Base-by-base conservation (phyloP, 2,329 filamentous ascomycete genomes). In the Neonectria punicea region DNA sequence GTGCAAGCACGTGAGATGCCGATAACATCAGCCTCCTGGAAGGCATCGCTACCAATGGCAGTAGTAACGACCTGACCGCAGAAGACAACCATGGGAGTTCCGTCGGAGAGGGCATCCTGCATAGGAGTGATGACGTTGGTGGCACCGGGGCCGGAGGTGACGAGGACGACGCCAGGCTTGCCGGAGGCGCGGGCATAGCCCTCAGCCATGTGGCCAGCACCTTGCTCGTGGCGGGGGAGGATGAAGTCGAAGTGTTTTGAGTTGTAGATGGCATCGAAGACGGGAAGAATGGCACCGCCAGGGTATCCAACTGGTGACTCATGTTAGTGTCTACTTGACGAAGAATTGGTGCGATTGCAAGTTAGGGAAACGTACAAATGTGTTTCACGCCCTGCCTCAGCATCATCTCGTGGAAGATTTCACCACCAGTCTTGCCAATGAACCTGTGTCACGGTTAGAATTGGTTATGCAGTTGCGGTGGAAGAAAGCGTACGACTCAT, bases 351-450 rank as follows among this genome's bases (percentile, higher is more conserved):
- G 58, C 34, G 51, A 59, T 61, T 51, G n/a, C 30, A 49, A 39
- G 32, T 47, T 41, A 53, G 61, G 59, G 73, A 68, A 90, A 10
- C 93, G 78, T 86, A 97, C 93, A 98, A 77, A 98, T 88, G 80
- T 98, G 93, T 84, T 98, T 96, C 61, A 99, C 95, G 73, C 86
- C 88, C 74, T 95, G 92, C 76, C 95, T 88, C 67, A 97, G 86
- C 94, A 99, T 98, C 95, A 98, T 98, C 83, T 98, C 95, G 81
- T 98, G 94, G 82, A 98, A 97, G 74, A 98, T 98, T 81, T 98
- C 91, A 77, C 96, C 96, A 77, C 96, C 95, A 54, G 90, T 97
- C 86, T 94, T 95, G 69, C 95, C 95, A 76, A 98, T 93, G 80
- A 98, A 97, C 66, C 91, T 93, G 71, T 32, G 51, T 53, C 18